Base-by-base conservation (phyloP, 2,329 filamentous ascomycete genomes). In the Fusarium sp. region DNA sequence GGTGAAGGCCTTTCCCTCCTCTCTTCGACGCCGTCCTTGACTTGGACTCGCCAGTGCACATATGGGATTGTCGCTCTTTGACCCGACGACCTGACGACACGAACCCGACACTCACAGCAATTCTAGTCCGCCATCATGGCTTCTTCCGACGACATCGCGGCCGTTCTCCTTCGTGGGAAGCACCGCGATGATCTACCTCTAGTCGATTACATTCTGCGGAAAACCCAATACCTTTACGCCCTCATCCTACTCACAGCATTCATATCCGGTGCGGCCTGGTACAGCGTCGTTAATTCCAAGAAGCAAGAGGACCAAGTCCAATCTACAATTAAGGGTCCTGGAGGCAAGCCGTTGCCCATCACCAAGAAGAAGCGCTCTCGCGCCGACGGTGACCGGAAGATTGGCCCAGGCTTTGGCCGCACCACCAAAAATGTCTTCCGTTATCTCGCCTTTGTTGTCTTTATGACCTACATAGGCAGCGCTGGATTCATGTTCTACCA, bases 321-420 rank as follows among this genome's bases (percentile, higher is more conserved):
- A 52, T 85, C 83, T 22, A 82, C 78, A 32, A 79, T 87, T 68
- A 89, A 85, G 53, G 94, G 94, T n/a, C 94, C 94, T 2, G 94
- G 93, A 56, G 95, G 94, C 70, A 94, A 96, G 78, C 93, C 93
- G 33, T 83, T 97, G 54, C 94, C 93, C n/a, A 77, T 83, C 49
- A 87, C 84, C 62, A 91, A 89, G 76, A 88, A 82, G 59, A 82
- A 82, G 76, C 80, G 83, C 59, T 48, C 70, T 80, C 77, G 85
- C 76, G 76, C 79, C 78, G 69, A 82, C 80, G 78, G 81, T 78
- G 73, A 82, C 79, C 75, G 80, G 47, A 79, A 80, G 67, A 76
- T 80, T 52, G 77, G 78, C 19, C 83, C 76, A 27, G 84, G 88
- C 70, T 89, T 93, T 77, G 90, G 89, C 64, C 85, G 82, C n/a